Evolutionary conservation across 371 early-diverging fungal species (phyloP).

Genomic region (Chytridium lagenaria): DNA sequence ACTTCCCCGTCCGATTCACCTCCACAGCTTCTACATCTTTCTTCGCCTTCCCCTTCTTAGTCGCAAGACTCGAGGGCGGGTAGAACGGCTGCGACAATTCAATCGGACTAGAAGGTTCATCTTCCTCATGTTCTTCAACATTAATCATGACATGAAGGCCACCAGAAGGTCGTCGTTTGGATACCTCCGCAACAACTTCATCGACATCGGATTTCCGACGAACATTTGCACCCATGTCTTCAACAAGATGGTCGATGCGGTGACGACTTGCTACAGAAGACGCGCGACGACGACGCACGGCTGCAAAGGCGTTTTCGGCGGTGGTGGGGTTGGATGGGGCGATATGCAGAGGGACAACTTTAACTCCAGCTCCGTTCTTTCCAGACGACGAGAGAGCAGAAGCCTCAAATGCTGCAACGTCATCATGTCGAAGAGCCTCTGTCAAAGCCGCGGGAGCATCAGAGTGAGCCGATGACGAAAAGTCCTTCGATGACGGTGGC

Average conservation of each 20-base stretch:
- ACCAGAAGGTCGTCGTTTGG: neutral
- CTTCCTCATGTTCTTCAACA: neutral
- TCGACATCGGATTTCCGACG: neutral
- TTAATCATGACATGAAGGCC: constrained; percentile 4
- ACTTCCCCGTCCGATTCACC: constrained; percentile 33
- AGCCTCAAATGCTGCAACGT: too few species aligned
- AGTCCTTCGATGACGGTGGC: neutral
- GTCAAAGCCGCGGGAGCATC: neutral
- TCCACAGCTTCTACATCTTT: neutral
- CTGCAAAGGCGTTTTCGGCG: constrained; percentile 8
- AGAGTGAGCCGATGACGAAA: too few species aligned
- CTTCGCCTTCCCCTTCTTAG: constrained; percentile 8
- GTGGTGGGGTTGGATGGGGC: constrained; percentile 11
- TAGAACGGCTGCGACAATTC: constrained; percentile 34
- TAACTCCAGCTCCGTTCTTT: neutral
- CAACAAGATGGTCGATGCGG: neutral
- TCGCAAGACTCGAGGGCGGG: constrained; percentile 25
- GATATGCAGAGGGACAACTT: neutral
- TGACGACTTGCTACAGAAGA: constrained; percentile 1
- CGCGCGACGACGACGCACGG: neutral
- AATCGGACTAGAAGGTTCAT: constrained; percentile 6
- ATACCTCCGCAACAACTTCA: neutral
- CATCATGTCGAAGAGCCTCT: neutral
- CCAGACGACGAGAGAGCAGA: too few species aligned
- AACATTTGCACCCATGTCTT: neutral